A percentile compares a stretch with the other conserved stretches of the same genome.
phyloP scores from a whole-genome alignment of 805 yeast species.

The Pichia ethanolica region DNA sequence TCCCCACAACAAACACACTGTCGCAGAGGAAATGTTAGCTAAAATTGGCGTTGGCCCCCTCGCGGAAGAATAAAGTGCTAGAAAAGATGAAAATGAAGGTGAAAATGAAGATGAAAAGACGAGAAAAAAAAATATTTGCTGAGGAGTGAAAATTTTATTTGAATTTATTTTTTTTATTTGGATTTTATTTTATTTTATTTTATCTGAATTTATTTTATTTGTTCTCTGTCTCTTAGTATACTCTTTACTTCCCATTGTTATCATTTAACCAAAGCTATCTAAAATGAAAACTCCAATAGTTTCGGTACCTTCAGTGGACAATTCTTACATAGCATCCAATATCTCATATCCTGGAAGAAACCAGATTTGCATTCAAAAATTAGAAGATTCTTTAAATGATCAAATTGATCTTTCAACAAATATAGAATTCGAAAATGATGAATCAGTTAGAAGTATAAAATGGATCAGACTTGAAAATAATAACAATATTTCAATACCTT shows the following conservation, averaged over 20 bases:
- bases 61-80: conserved; percentile 30
- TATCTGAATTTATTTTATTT: neutral
- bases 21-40: conserved; percentile 72
- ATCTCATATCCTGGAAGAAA: conserved; percentile 37
- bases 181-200: neutral
- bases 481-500: conserved; percentile 5
- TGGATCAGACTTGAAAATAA: conserved; percentile 28
- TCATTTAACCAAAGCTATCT: no score
- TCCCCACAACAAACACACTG: conserved; percentile 40
- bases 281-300: conserved; percentile 8
- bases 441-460: conserved; percentile 27
- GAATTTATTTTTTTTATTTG: neutral
- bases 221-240: neutral
- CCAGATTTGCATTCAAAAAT: conserved; percentile 20
- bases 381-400: conserved; percentile 14
- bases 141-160: neutral
- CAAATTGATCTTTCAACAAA: conserved; percentile 11
- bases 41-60: conserved; percentile 80
- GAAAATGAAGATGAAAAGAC: no score
- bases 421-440: conserved; percentile 36
- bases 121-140: no score
- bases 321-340: conserved; percentile 24
- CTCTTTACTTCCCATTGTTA: no score
- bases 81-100: no score
- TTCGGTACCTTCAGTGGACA: conserved; percentile 1